These are phyloP conservation scores for Ascochyta fabae DNA, from an alignment of 2,329 filamentous ascomycete genomes.

Conservation along the genomic window DNA sequence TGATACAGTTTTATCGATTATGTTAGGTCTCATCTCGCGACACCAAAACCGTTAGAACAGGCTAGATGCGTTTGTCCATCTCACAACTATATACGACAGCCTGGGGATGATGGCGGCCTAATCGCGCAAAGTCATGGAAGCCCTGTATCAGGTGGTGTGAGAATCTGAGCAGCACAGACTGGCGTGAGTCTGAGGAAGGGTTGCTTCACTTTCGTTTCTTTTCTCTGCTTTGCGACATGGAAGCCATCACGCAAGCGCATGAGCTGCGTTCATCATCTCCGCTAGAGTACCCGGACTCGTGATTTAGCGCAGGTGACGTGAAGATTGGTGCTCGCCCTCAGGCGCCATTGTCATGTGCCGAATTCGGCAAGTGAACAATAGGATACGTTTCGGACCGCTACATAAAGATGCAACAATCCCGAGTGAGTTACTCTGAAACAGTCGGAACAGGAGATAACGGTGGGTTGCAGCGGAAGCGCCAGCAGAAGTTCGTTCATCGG, in stretches of 20 bases:
- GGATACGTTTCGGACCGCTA: neutral
- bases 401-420: slow-evolving; percentile 12
- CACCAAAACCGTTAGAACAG: neutral
- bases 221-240: too few species aligned
- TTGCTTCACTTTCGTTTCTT: neutral
- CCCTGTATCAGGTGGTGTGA: neutral
- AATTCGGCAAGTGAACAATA: slow-evolving; percentile 12
- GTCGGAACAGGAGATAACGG: slow-evolving; percentile 8
- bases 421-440: neutral
- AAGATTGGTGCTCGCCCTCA: slow-evolving; percentile 6
- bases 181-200: neutral
- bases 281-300: slow-evolving; percentile 4
- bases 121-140: neutral
- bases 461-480: slow-evolving; percentile 12
- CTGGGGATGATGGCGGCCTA: neutral
- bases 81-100: too few species aligned
- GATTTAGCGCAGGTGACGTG: slow-evolving; percentile 18
- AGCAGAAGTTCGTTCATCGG: slow-evolving; percentile 1
- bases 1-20: neutral
- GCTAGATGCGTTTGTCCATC: neutral
- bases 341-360: slow-evolving; percentile 16
- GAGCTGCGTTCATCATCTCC: slow-evolving; percentile 1
- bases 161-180: neutral
- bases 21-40: neutral
- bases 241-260: neutral